Conservation (phyloP, 2,329 filamentous ascomycete genomes). For the Cladosporium velox region DNA sequence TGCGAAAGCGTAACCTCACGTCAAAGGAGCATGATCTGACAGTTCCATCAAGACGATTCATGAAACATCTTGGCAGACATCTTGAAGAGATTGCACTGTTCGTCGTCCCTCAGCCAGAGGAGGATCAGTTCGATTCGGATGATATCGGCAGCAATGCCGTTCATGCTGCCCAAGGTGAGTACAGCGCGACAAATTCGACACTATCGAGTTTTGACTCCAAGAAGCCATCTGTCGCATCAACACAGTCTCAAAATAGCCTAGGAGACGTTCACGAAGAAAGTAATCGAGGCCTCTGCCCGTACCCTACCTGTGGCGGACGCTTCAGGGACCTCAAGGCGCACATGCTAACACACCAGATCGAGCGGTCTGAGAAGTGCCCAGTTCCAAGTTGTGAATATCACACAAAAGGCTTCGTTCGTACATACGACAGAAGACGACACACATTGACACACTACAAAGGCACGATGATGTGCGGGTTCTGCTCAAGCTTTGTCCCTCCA, state of each 20-base stretch:
- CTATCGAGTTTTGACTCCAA: conserved; percentile 43
- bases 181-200: neutral
- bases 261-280: conserved; percentile 43
- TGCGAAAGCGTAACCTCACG: neutral
- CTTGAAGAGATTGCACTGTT: conserved; percentile 1
- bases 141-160: neutral
- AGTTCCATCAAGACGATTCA: neutral
- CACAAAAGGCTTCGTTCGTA: conserved; percentile 86
- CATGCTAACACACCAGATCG: conserved; percentile 89
- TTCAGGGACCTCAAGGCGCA: conserved; percentile 94
- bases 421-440: conserved; percentile 96
- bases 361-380: conserved; percentile 91
- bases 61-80: conserved; percentile 7
- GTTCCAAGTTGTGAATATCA: conserved; percentile 91
- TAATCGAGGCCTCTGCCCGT: conserved; percentile 73
- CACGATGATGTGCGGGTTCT: conserved; percentile 95
- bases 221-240: conserved; percentile 69
- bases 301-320: conserved; percentile 77
- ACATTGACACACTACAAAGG: conserved; percentile 96
- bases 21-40: neutral
- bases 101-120: neutral
- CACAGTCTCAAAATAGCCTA: conserved; percentile 64
- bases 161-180: neutral
- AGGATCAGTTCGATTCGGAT: neutral
- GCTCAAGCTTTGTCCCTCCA: conserved; percentile 81